These are phyloP conservation scores for Sistotremastrum niveocremeum DNA, from an alignment of 768 basidiomycete species.

Conservation along the genomic window DNA sequence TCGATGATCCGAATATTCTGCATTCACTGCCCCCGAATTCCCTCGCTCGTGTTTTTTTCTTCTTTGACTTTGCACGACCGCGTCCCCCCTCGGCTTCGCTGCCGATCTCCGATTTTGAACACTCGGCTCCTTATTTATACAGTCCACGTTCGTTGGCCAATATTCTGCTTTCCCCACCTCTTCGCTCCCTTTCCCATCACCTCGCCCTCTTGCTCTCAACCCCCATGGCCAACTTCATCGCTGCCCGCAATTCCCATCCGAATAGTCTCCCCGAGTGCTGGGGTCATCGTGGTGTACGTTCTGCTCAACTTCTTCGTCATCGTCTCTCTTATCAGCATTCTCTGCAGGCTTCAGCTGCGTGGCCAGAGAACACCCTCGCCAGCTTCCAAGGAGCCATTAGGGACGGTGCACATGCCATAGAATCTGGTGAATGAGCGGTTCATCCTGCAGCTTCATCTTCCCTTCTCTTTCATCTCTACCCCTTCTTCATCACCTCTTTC, in stretches of 20 bases:
- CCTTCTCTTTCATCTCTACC: slow-evolving; percentile 21
- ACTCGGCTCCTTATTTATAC: no score
- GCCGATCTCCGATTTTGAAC: no score
- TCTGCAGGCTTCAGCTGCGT: slow-evolving; percentile 65
- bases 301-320: slow-evolving; percentile 2
- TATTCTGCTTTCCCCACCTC: no score
- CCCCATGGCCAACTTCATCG: neutral
- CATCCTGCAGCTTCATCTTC: slow-evolving; percentile 28
- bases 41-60: no score
- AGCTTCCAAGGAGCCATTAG: slow-evolving; percentile 91
- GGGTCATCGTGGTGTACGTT: slow-evolving; percentile 55
- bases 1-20: no score
- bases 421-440: slow-evolving; percentile 75
- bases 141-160: no score
- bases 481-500: neutral
- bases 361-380: slow-evolving; percentile 89
- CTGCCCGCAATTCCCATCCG: neutral
- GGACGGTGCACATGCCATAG: slow-evolving; percentile 93
- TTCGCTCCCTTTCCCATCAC: neutral
- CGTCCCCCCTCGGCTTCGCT: no score
- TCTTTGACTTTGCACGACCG: no score
- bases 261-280: slow-evolving; percentile 51
- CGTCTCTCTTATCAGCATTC: slow-evolving; percentile 4
- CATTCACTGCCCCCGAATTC: no score
- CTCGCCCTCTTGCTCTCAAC: neutral